These are phyloP conservation scores for Nicotiana attenuata DNA, from an alignment of 257 asterid genomes.

Conservation along the genomic window DNA sequence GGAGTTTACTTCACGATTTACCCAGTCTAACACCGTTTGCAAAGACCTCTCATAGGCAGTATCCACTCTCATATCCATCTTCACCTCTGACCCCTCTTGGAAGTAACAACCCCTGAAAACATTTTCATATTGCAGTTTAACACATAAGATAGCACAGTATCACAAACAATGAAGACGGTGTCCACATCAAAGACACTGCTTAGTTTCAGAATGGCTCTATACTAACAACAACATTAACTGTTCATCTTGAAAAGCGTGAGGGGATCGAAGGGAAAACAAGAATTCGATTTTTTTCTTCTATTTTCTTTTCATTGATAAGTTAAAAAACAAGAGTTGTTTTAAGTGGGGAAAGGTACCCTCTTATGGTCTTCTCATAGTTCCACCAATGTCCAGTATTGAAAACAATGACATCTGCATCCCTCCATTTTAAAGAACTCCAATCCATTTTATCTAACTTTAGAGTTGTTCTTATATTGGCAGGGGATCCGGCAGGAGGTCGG, in stretches of 20 bases:
- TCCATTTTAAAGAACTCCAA: slow-evolving; percentile 70
- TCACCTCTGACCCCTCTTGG: slow-evolving; percentile 73
- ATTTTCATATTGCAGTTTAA: neutral
- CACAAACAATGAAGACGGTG: neutral
- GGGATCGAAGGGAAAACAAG: neutral
- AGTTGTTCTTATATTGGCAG: slow-evolving; percentile 51
- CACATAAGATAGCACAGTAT: slow-evolving; percentile 3
- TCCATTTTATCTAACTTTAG: slow-evolving; percentile 80
- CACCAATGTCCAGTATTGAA: slow-evolving; percentile 95
- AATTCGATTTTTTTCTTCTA: neutral
- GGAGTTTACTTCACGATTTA: slow-evolving; percentile 45
- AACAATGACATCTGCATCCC: slow-evolving; percentile 66
- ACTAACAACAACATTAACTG: neutral
- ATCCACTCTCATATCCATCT: slow-evolving; percentile 63
- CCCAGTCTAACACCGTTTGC: slow-evolving; percentile 65
- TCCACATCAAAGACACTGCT: neutral
- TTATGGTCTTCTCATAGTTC: slow-evolving; percentile 85
- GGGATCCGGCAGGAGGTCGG: slow-evolving; percentile 61
- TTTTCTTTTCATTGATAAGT: neutral
- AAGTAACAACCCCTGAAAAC: slow-evolving; percentile 82
- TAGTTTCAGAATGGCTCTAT: neutral
- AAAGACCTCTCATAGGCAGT: slow-evolving; percentile 58
- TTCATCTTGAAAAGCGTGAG: neutral
- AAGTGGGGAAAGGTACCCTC: slow-evolving; percentile 45
- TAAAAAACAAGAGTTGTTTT: neutral